phyloP scores from a whole-genome alignment of 495 filamentous ascomycete genomes.

The Cairneyella variabilis region DNA sequence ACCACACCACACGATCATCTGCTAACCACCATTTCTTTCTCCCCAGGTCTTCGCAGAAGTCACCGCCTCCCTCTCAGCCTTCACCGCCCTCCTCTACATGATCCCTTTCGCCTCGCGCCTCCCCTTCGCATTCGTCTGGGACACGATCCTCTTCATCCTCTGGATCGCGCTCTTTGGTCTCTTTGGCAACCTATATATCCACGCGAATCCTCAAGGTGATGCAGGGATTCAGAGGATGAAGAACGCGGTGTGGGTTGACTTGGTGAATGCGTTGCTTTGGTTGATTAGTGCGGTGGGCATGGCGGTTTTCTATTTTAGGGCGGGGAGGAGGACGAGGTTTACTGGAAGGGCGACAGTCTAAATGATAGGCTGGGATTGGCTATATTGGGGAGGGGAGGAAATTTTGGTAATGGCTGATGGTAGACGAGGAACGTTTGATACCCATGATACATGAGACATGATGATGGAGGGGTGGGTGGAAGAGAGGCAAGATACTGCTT shows the following conservation, averaged over 20 bases:
- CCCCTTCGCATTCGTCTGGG: constrained; percentile 64
- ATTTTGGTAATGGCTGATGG: too few species aligned
- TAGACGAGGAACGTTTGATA: too few species aligned
- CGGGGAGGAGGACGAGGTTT: constrained; percentile 38
- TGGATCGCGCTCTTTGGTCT: constrained; percentile 80
- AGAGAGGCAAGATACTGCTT: too few species aligned
- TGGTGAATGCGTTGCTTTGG: constrained; percentile 62
- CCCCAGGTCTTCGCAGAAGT: constrained; percentile 64
- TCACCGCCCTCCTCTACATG: constrained; percentile 58
- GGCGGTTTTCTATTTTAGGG: constrained; percentile 39
- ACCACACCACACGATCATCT: not conserved
- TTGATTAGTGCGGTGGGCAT: constrained; percentile 46
- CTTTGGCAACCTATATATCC: constrained; percentile 75
- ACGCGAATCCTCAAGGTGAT: constrained; percentile 58
- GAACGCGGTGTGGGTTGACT: constrained; percentile 80
- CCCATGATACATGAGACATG: not conserved
- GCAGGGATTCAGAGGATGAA: constrained; percentile 68
- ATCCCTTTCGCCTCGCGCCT: constrained; percentile 55
- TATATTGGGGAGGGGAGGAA: not conserved
- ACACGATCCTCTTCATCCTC: constrained; percentile 64
- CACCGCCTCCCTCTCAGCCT: constrained; percentile 54
- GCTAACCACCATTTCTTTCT: not conserved
- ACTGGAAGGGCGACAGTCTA: constrained; percentile 47
- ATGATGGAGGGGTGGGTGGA: not conserved
- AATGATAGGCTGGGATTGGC: too few species aligned